Conservation (phyloP, 1,284 basidiomycete species). For the Puccinia triticina region DNA sequence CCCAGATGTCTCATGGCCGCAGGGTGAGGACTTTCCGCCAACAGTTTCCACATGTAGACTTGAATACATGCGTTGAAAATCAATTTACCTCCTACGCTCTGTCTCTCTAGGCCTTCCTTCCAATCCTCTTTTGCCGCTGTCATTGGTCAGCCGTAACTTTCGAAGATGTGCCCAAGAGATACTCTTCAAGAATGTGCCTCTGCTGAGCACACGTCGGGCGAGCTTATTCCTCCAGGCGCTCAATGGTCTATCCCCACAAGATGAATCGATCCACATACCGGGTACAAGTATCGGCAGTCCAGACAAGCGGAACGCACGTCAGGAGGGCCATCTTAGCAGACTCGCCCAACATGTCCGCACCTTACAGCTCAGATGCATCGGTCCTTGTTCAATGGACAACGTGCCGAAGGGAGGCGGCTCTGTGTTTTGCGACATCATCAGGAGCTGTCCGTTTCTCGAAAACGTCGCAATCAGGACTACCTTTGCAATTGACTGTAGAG, state of each 20-base stretch:
- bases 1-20: no score
- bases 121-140: background rate
- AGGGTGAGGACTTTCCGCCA: no score
- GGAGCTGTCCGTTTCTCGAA: slow-evolving; percentile 9
- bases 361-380: background rate
- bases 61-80: no score
- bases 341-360: slow-evolving; percentile 4
- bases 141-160: slow-evolving; percentile 12
- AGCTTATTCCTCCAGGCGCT: background rate
- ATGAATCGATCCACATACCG: no score
- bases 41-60: no score
- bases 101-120: background rate
- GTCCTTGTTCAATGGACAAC: background rate
- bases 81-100: background rate
- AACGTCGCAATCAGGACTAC: background rate
- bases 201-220: background rate
- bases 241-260: background rate
- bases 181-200: background rate
- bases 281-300: no score
- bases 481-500: background rate
- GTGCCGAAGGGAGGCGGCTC: slow-evolving; percentile 11
- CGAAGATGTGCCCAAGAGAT: slow-evolving; percentile 8
- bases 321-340: background rate
- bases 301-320: background rate
- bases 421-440: background rate